Base-by-base conservation (phyloP, 2,329 filamentous ascomycete genomes). In the Bipolaris oryzae region DNA sequence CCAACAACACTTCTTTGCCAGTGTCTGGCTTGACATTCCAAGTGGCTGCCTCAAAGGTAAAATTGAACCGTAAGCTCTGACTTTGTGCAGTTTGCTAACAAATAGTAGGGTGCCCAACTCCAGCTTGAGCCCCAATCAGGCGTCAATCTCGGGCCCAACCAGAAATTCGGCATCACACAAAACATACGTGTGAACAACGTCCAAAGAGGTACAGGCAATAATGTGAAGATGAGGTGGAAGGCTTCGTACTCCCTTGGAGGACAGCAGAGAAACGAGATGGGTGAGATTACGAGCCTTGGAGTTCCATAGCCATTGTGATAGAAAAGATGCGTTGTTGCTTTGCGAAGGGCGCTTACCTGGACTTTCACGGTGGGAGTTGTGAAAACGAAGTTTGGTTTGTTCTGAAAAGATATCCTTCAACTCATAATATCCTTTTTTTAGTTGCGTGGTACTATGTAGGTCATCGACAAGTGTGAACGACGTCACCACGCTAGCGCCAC, bases 201-300 rank as follows among this genome's bases (percentile, higher is more conserved):
- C 1, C 87, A 92, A 67, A 79, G 79, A 60, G 82, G 86, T 41
- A 90, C 89, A 71, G 95, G 95, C 1, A 87, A 86, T 54, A 84
- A 82, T n/a, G 88, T 96, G 58, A 96, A 96, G 79, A 85, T 99
- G 78, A 83, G 95, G 61, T 99, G 93, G 91, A 91, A 91, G 68
- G 87, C 91, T 23, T 86, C 89, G 5, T 98, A 97, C 77, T 86
- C 85, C 69, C 74, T 95, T 11, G 89, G 85, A 3, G 82, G 78
- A 2, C 85, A 88, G 70, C 71, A 75, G 58, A 88, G 86, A 73
- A 88, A 89, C 57, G 92, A 97, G 78, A 91, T 89, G 80, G 94
- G 94, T 5, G 91, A 94, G 78, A 88, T 98, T 65, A 81, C 89
- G 10, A 87, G 91, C 61, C 85, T 97, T 70, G 88, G 87, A 39